Evolutionary conservation across 106 monocot genomes (phyloP), one percentile per base, ranked within the genome.

Genomic region (Xerophyta viscosa): DNA sequence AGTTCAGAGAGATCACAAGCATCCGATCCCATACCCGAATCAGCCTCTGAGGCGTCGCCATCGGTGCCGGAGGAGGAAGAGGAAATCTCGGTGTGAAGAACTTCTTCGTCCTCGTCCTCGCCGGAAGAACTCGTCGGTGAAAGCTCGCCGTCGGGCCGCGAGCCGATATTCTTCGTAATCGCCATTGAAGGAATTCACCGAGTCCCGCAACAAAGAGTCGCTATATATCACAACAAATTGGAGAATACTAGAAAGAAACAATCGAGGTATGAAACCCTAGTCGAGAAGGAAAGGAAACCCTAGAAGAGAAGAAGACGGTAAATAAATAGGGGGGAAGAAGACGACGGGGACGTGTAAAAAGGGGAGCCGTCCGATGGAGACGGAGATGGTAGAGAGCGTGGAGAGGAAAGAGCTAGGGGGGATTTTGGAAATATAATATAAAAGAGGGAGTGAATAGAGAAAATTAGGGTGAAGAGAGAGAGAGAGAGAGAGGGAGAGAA

Each of bases 11-110:
- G 42, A 36, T 88, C 84, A 25, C 73, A 61, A 19, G 76, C 84
- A 25, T 88, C 94, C 0, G 88, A 81, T 46, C 67, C 88, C 84
- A 84, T 75, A 8, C 72, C 85, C 0, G 85, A 80, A 46, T 80
- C 80, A 31, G 52, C 57, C 22, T 70, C 74, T 3, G 74, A 80
- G 3, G 2, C 41, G 15, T 25, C 24, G 7, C 27, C 57, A 11
- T 11, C 28, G 17, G 56, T 37, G 27, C 47, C 65, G 14, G 59
- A 42, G 8, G 47, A 46, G 14, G 59, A 42, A 13, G 47, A 46
- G 33, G 54, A 31, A 44, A 31, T 41, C 43, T 49, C 49, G 8
- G 56, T 33, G 24, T 33, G 58, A 10, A 61, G 14, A 31, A 65
- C 70, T 8, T 73, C 77, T 0, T 63, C 66, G 0, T 66, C 76